These are phyloP conservation scores for Trebouxia gelatinosa DNA, from an alignment of 163 green algal genomes.

Conservation along the genomic window DNA sequence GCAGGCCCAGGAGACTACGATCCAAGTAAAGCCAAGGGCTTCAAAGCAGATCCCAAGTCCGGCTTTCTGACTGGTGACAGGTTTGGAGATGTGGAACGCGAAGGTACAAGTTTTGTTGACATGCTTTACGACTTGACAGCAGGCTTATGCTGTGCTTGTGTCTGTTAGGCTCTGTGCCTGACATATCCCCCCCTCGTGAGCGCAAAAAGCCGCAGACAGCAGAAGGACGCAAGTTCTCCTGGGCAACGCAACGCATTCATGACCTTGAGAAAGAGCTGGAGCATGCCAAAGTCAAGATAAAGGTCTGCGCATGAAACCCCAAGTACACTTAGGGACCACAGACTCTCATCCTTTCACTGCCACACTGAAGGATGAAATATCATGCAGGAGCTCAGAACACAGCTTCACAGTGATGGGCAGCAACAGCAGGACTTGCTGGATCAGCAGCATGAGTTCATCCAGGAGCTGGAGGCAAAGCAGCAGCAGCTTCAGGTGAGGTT, in stretches of 20 bases:
- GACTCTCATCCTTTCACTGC: neutral
- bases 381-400: slow-evolving; percentile 9
- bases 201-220: slow-evolving; percentile 1
- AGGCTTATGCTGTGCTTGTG: neutral
- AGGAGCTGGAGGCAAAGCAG: no score
- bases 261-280: slow-evolving; percentile 30
- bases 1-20: slow-evolving; percentile 35
- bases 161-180: slow-evolving; percentile 2
- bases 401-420: slow-evolving; percentile 1
- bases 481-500: no score
- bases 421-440: slow-evolving; percentile 5
- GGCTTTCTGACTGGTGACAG: slow-evolving; percentile 29
- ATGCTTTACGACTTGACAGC: neutral
- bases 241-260: slow-evolving; percentile 33
- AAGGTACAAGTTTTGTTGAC: slow-evolving; percentile 11
- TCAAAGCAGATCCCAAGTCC: slow-evolving; percentile 40
- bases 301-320: neutral
- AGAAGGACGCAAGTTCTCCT: slow-evolving; percentile 33
- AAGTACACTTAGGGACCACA: neutral
- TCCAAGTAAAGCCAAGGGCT: slow-evolving; percentile 27
- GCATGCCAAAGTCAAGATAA: slow-evolving; percentile 14
- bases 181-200: slow-evolving; percentile 22
- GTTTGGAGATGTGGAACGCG: slow-evolving; percentile 27
- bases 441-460: slow-evolving; percentile 28
- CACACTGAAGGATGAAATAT: neutral